Percentiles rank a stretch among this genome's conserved stretches.
Conservation (phyloP, 148 eudicot species). For the Heliosperma pusillum region DNA sequence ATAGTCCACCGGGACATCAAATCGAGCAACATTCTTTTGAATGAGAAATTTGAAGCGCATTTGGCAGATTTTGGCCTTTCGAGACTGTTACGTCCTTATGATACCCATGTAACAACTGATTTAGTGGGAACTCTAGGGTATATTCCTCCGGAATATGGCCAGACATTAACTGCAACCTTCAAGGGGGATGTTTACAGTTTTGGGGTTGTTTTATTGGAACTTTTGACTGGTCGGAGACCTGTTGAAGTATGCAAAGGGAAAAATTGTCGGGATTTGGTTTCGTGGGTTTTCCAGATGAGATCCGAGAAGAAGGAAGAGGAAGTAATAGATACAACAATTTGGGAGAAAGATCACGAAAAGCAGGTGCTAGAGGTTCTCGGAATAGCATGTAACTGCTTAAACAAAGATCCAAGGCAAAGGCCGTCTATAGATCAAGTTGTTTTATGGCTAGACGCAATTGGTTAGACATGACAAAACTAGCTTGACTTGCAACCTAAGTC, state of each 20-base stretch:
- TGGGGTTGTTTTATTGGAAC: constrained; percentile 86
- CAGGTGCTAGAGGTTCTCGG: constrained; percentile 62
- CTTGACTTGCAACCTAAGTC: neutral
- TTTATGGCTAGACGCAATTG: constrained; percentile 63
- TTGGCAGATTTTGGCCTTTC: constrained; percentile 91
- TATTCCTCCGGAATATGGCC: constrained; percentile 91
- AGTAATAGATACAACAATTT: constrained; percentile 60
- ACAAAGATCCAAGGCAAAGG: constrained; percentile 67
- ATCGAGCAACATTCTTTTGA: constrained; percentile 83
- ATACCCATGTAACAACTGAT: constrained; percentile 91
- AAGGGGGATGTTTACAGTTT: constrained; percentile 94
- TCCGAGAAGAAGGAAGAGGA: constrained; percentile 57
- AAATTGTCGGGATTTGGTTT: constrained; percentile 73
- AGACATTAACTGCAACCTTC: constrained; percentile 76
- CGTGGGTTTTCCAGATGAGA: constrained; percentile 87
- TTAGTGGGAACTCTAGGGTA: constrained; percentile 91
- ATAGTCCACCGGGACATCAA: constrained; percentile 84
- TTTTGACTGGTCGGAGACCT: constrained; percentile 74
- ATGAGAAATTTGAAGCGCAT: constrained; percentile 81
- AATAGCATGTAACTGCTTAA: constrained; percentile 74
- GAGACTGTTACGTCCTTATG: constrained; percentile 68
- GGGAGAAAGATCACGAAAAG: constrained; percentile 54
- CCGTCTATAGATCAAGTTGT: constrained; percentile 86
- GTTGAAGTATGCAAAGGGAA: constrained; percentile 87
- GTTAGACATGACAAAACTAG: neutral